These are phyloP conservation scores for Russula griseocarnosa DNA, from an alignment of 768 basidiomycete genomes.

Conservation along the genomic window DNA sequence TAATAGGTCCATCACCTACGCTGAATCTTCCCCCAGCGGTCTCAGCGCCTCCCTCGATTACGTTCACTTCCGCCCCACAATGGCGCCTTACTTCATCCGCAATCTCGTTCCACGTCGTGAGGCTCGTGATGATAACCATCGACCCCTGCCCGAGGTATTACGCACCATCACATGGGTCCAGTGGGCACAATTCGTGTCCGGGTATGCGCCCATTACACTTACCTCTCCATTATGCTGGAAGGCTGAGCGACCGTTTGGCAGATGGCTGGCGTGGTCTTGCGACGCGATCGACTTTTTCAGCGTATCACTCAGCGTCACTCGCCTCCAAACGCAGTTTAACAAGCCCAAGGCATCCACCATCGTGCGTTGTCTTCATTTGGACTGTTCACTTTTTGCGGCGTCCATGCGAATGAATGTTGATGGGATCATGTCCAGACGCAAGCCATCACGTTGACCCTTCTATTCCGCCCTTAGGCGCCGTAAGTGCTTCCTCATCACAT, in stretches of 20 bases:
- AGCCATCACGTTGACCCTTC: slow-evolving; percentile 85
- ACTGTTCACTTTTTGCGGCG: background rate
- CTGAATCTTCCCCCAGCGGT: background rate
- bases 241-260: slow-evolving; percentile 29
- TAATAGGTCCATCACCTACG: background rate
- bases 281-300: slow-evolving; percentile 87
- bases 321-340: slow-evolving; percentile 48
- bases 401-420: slow-evolving; percentile 1
- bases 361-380: slow-evolving; percentile 32
- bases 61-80: background rate
- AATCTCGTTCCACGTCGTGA: slow-evolving; percentile 25
- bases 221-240: background rate
- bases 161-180: slow-evolving; percentile 45
- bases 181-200: slow-evolving; percentile 52
- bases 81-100: slow-evolving; percentile 28
- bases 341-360: slow-evolving; percentile 41
- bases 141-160: slow-evolving; percentile 43
- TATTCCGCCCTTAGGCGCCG: slow-evolving; percentile 83
- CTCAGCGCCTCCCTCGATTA: background rate
- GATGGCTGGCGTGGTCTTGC: slow-evolving; percentile 83
- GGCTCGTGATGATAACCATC: background rate
- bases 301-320: slow-evolving; percentile 58
- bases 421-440: slow-evolving; percentile 46
- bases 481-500: slow-evolving; percentile 31
- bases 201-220: slow-evolving; percentile 35